These are phyloP conservation scores for Geranium rotundifolium DNA, from an alignment of 345 rosid species.

Conservation along the genomic window DNA sequence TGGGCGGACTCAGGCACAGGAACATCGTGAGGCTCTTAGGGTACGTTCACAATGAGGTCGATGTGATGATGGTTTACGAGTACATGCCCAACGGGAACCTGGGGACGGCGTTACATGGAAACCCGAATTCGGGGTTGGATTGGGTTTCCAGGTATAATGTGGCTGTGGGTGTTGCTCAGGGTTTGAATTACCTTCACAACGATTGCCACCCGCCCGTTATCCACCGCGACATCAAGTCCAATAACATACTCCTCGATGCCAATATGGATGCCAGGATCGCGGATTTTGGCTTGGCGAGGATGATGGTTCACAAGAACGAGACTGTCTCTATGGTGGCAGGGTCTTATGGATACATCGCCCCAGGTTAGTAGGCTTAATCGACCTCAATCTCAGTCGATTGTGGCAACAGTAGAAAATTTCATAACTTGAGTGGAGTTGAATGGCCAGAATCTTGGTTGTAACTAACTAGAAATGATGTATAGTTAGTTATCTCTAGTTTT, in stretches of 20 bases:
- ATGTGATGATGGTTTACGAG: slow-evolving; percentile 69
- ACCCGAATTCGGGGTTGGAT: slow-evolving; percentile 20
- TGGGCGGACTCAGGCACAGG: slow-evolving; percentile 70
- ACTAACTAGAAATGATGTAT: neutral
- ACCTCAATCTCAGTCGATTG: neutral
- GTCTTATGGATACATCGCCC: slow-evolving; percentile 89
- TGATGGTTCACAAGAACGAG: slow-evolving; percentile 74
- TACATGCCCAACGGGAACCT: slow-evolving; percentile 84
- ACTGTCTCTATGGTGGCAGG: slow-evolving; percentile 90
- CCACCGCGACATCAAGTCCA: slow-evolving; percentile 89
- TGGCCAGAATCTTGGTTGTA: neutral
- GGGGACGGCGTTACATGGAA: slow-evolving; percentile 60
- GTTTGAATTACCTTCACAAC: slow-evolving; percentile 72
- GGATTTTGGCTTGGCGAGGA: slow-evolving; percentile 83
- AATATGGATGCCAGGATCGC: slow-evolving; percentile 73
- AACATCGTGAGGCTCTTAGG: slow-evolving; percentile 73
- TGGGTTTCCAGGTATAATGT: slow-evolving; percentile 86
- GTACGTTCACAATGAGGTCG: slow-evolving; percentile 68
- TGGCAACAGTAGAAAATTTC: neutral
- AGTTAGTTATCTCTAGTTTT: neutral
- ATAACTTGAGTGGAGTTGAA: neutral
- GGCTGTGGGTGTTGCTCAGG: slow-evolving; percentile 83
- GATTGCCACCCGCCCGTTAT: slow-evolving; percentile 75
- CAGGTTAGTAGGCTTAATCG: slow-evolving; percentile 28
- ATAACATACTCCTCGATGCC: slow-evolving; percentile 65